A percentile compares a stretch with the other conserved stretches of the same genome.
phyloP scores from a whole-genome alignment of 2,329 filamentous ascomycete species.

The Penicillium sp. region DNA sequence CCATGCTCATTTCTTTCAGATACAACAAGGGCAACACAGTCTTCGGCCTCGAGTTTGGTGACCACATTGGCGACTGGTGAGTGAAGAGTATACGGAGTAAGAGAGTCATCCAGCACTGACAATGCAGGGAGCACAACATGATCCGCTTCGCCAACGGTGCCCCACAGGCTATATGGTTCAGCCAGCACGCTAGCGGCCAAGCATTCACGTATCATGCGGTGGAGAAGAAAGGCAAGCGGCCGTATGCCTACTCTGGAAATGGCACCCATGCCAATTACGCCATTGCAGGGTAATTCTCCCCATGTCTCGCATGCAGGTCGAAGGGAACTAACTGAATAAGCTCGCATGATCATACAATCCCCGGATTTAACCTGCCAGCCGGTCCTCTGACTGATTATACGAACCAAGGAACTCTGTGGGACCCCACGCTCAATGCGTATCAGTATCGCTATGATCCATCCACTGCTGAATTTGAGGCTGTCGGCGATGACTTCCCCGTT shows the following conservation, averaged over 20 bases:
- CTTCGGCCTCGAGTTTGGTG: slow-evolving; percentile 47
- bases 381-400: slow-evolving; percentile 53
- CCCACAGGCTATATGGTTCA: slow-evolving; percentile 56
- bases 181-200: slow-evolving; percentile 57
- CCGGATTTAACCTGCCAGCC: slow-evolving; percentile 52
- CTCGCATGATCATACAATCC: slow-evolving; percentile 58
- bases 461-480: slow-evolving; percentile 44
- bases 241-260: slow-evolving; percentile 54
- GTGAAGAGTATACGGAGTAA: slow-evolving; percentile 3
- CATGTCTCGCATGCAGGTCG: background rate
- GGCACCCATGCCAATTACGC: slow-evolving; percentile 63
- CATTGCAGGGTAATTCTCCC: slow-evolving; percentile 41
- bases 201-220: slow-evolving; percentile 55
- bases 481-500: slow-evolving; percentile 44
- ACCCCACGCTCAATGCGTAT: slow-evolving; percentile 53
- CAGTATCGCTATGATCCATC: slow-evolving; percentile 49
- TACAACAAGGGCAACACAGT: slow-evolving; percentile 52
- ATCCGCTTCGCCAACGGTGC: slow-evolving; percentile 55
- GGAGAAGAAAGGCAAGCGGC: slow-evolving; percentile 50
- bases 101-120: background rate
- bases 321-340: too few species aligned
- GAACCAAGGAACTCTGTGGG: slow-evolving; percentile 54
- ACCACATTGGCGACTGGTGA: slow-evolving; percentile 60
- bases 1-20: too few species aligned
- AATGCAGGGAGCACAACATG: slow-evolving; percentile 58